Evolutionary conservation across 192 early-diverging fungal genomes (phyloP), one percentile per base, ranked within the genome.

Genomic region (Podila epicladia): DNA sequence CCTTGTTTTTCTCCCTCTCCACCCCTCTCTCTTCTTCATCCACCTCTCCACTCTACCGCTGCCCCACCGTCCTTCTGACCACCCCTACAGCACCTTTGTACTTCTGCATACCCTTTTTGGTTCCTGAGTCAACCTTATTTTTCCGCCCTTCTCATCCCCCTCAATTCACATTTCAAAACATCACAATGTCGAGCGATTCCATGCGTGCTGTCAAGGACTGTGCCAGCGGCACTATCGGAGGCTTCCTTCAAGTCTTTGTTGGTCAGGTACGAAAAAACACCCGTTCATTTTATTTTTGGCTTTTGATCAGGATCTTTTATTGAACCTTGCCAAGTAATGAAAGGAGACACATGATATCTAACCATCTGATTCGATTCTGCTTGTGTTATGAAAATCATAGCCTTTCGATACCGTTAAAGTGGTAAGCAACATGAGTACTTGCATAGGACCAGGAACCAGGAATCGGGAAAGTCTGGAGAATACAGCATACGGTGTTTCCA

Each of bases 351-450:
- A 9, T 0, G 38, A 6, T 37, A 37, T 41, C 38, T 45, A 45
- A 45, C 41, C 41, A 3, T 17, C 41, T 45, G 38, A 9, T 24
- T 67, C 29, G 9, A 37, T 49, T 31, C 28, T 64, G 15, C 24
- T 17, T 50, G 12, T 1, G 13, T 22, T 9, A 38, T 37, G n/a
- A n/a, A 6, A 37, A 37, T 31, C 49, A 24, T 77, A 95, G 87
- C 92, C 92, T 51, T 93, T 93, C 65, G 92, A 95, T 74, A 95
- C 92, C 1, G 89, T 93, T 72, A 95, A 95, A 88, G 94, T 95
- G 66, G 90, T 91, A 82, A 86, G 88, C 64, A 58, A 31, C 19
- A 49, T 45, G n/a, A 53, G 11, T 3, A 50, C 1, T 57, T 7
- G 20, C 35, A 33, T 4, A 20, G 15, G 3, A 29, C 53, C 9